These are phyloP conservation scores for Hymenoscyphus linearis DNA, from an alignment of 2,329 filamentous ascomycete genomes.

Conservation along the genomic window DNA sequence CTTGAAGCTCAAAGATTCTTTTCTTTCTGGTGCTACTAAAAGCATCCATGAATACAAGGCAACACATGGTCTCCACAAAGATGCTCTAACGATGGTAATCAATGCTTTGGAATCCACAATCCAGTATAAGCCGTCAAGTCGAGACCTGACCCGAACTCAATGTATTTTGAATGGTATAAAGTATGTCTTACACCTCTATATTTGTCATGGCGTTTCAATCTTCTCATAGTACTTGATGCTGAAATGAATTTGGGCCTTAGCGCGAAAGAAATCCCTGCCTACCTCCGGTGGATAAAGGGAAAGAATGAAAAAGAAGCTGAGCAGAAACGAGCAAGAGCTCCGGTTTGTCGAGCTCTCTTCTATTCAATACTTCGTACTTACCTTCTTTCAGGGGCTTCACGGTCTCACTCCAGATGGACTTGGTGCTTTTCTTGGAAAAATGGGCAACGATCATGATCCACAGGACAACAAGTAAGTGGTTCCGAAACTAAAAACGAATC, in stretches of 20 bases:
- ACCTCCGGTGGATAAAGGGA: background rate
- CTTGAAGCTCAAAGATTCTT: background rate
- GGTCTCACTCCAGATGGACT: background rate
- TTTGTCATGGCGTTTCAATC: background rate
- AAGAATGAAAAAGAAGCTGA: background rate
- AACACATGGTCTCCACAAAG: background rate
- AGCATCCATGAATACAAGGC: background rate
- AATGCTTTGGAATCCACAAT: background rate
- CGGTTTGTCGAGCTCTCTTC: background rate
- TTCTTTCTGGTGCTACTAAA: background rate
- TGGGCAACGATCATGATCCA: background rate
- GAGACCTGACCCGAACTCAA: background rate
- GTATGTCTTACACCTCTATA: background rate
- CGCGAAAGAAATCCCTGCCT: background rate
- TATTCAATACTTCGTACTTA: background rate
- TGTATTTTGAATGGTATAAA: background rate
- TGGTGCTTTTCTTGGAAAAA: background rate
- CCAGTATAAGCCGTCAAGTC: background rate
- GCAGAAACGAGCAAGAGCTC: background rate
- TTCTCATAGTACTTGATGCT: background rate
- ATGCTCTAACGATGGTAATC: background rate
- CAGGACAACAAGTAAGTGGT: background rate
- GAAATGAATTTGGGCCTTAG: background rate
- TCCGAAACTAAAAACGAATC: background rate
- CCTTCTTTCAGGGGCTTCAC: background rate